A percentile compares a stretch with the other conserved stretches of the same genome.
These are phyloP conservation scores for Jatropha curcas DNA, from an alignment of 345 rosid genomes.

Conservation along the genomic window DNA sequence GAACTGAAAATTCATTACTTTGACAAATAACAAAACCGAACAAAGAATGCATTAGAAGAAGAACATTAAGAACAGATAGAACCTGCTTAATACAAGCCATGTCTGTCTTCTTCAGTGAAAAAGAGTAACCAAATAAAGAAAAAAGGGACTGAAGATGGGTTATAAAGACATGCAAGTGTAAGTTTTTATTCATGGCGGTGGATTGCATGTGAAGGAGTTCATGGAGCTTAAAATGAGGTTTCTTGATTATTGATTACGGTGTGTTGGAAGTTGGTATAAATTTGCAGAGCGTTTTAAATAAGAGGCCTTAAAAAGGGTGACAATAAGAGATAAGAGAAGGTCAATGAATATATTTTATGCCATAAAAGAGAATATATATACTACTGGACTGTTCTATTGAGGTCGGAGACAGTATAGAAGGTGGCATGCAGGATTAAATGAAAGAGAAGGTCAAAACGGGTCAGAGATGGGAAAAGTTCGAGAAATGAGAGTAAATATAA, in stretches of 20 bases:
- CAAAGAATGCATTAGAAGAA: slow-evolving; percentile 33
- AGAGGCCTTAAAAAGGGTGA: slow-evolving; percentile 35
- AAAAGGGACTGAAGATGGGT: background rate
- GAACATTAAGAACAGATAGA: slow-evolving; percentile 2
- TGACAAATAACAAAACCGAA: slow-evolving; percentile 27
- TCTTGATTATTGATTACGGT: background rate
- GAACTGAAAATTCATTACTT: slow-evolving; percentile 41
- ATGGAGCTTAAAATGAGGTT: slow-evolving; percentile 2
- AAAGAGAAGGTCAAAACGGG: slow-evolving; percentile 37
- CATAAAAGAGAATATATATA: slow-evolving; percentile 30
- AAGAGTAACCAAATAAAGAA: background rate
- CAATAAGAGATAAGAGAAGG: slow-evolving; percentile 21
- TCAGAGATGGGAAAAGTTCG: slow-evolving; percentile 21
- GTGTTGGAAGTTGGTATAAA: slow-evolving; percentile 15
- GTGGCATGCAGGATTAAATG: slow-evolving; percentile 17
- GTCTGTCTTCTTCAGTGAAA: background rate
- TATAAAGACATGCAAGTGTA: background rate
- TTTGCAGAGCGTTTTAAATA: background rate
- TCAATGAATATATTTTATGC: background rate
- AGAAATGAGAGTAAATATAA: background rate
- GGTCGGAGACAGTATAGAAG: slow-evolving; percentile 10
- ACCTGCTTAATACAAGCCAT: slow-evolving; percentile 10
- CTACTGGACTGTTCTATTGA: slow-evolving; percentile 47
- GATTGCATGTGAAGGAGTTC: slow-evolving; percentile 7
- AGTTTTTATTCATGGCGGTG: background rate